Conservation (phyloP, 805 yeast genomes). For the Lipomyces yamadae region DNA sequence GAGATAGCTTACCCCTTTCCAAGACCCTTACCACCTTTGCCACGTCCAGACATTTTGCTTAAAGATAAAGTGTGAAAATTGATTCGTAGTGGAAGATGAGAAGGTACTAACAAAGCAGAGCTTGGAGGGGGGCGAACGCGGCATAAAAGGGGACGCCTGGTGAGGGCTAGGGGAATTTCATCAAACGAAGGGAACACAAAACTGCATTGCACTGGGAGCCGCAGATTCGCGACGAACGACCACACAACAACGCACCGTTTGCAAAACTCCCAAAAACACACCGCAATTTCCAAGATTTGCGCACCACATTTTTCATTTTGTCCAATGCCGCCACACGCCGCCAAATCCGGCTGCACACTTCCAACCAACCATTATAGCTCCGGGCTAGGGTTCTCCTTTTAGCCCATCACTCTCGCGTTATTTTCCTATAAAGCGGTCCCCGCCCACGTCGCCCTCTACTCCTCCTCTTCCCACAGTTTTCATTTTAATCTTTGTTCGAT, state of each 20-base stretch:
- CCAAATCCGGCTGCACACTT: background rate
- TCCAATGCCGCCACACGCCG: background rate
- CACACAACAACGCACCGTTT: background rate
- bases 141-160: conserved; percentile 21
- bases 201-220: background rate
- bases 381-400: conserved; percentile 28
- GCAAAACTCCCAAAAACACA: conserved; percentile 15
- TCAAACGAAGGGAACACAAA: conserved; percentile 17
- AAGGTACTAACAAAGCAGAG: background rate
- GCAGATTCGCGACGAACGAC: background rate
- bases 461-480: conserved; percentile 1
- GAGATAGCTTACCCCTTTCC: conserved; percentile 67
- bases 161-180: conserved; percentile 33
- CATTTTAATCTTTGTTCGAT: conserved; percentile 4
- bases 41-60: conserved; percentile 93
- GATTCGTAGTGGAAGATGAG: conserved; percentile 1
- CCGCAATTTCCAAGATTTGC: conserved; percentile 22
- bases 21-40: conserved; percentile 99
- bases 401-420: conserved; percentile 19
- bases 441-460: conserved; percentile 16
- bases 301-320: conserved; percentile 11
- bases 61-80: background rate
- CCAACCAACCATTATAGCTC: conserved; percentile 6
- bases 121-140: conserved; percentile 7
- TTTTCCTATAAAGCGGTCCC: conserved; percentile 30